Percentiles rank a stretch among this genome's conserved stretches.
Evolutionary conservation across 2,329 filamentous ascomycete genomes (phyloP).

Genomic region (Penicillium brasilianum): DNA sequence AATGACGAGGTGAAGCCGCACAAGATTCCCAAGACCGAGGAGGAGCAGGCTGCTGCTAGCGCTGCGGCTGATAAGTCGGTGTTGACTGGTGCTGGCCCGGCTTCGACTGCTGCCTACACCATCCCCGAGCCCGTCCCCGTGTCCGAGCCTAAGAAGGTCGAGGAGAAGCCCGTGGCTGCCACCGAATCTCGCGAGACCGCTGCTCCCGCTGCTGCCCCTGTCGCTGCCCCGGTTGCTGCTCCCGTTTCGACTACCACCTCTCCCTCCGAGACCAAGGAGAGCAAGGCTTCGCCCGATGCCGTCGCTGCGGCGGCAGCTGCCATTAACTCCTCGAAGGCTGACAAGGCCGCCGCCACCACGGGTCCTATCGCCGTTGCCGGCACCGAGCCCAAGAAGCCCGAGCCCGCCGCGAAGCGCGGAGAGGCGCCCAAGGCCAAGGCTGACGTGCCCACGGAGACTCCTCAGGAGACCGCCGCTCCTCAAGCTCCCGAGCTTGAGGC

Average conservation of each 20-base stretch:
- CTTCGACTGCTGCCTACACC: conserved; percentile 28
- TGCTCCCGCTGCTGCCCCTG: conserved; percentile 4
- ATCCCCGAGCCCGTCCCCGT: conserved; percentile 27
- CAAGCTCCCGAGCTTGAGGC: conserved; percentile 8
- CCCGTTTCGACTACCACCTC: conserved; percentile 7
- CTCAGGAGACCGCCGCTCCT: conserved; percentile 9
- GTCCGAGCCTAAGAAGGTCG: conserved; percentile 12
- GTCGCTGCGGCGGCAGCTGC: conserved; percentile 30
- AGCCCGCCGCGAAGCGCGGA: conserved; percentile 28
- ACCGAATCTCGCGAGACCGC: neutral
- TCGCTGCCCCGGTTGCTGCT: neutral
- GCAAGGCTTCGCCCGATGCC: conserved; percentile 25
- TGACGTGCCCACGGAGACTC: conserved; percentile 11
- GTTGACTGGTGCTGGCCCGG: conserved; percentile 28
- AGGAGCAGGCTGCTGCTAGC: conserved; percentile 27
- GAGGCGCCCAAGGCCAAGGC: conserved; percentile 28
- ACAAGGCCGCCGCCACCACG: conserved; percentile 23
- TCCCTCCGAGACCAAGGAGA: neutral
- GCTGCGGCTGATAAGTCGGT: conserved; percentile 24
- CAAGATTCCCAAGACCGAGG: conserved; percentile 45
- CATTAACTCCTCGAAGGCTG: conserved; percentile 27
- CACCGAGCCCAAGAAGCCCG: conserved; percentile 31
- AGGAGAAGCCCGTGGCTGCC: conserved; percentile 1
- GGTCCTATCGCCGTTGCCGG: conserved; percentile 11
- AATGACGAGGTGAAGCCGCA: conserved; percentile 41